Conservation (phyloP, 371 early-diverging fungal genomes). For the Gilbertella persicaria region DNA sequence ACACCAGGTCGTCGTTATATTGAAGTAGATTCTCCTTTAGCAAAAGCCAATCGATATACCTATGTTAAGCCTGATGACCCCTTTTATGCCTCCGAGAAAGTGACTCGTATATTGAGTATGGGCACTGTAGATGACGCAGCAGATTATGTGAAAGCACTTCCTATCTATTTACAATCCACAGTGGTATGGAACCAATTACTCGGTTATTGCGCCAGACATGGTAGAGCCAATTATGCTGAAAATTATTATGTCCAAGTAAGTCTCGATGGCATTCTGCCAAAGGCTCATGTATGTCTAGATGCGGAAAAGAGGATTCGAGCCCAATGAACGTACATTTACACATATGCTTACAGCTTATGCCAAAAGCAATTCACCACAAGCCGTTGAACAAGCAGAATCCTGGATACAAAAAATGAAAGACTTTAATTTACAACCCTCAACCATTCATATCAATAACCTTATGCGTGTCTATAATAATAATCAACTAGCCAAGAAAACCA, state of each 20-base stretch:
- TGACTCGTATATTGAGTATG: constrained; percentile 15
- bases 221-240: constrained; percentile 22
- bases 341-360: constrained; percentile 23
- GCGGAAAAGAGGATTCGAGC: constrained; percentile 32
- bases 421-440: constrained; percentile 21
- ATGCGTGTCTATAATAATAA: constrained; percentile 26
- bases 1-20: constrained; percentile 8
- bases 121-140: constrained; percentile 18
- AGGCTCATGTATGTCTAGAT: constrained; percentile 20
- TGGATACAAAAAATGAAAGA: constrained; percentile 24
- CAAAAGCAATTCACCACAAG: constrained; percentile 28
- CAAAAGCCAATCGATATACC: constrained; percentile 15
- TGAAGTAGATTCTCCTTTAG: constrained; percentile 21
- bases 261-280: neutral
- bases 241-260: constrained; percentile 23
- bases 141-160: constrained; percentile 24
- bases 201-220: constrained; percentile 21
- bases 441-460: constrained; percentile 34
- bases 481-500: constrained; percentile 7
- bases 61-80: constrained; percentile 28
- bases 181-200: constrained; percentile 33
- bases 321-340: constrained; percentile 41
- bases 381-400: constrained; percentile 25
- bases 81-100: constrained; percentile 20
- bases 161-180: constrained; percentile 23